These are phyloP conservation scores for Syzygium aqueum DNA, from an alignment of 345 rosid species.

Conservation along the genomic window DNA sequence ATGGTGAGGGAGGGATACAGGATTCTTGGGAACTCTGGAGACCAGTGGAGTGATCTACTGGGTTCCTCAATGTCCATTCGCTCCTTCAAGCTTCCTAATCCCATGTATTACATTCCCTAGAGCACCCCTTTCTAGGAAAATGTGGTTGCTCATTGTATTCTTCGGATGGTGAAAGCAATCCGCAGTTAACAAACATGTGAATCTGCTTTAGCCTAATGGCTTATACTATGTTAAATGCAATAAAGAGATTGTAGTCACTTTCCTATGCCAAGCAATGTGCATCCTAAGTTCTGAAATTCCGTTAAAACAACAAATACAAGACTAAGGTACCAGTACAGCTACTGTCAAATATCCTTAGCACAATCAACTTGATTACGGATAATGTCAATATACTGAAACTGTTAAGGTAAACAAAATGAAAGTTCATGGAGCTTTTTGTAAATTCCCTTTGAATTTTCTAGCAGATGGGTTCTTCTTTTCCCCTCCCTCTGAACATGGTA, in stretches of 20 bases:
- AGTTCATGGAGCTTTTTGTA: neutral
- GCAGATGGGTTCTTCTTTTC: neutral
- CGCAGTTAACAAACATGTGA: neutral
- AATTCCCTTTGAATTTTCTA: neutral
- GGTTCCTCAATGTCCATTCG: constrained; percentile 52
- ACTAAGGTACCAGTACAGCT: neutral
- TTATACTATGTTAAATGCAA: neutral
- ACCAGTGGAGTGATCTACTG: constrained; percentile 91
- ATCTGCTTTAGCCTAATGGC: neutral
- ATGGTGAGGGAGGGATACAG: constrained; percentile 66
- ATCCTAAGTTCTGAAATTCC: neutral
- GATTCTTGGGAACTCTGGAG: constrained; percentile 83
- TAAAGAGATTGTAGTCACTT: neutral
- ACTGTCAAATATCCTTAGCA: neutral
- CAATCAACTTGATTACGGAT: neutral
- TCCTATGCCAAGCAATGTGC: neutral
- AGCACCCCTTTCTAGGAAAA: neutral
- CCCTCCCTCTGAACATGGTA: neutral
- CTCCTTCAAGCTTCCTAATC: constrained; percentile 86
- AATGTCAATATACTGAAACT: neutral
- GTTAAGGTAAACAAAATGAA: neutral
- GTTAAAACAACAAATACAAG: neutral
- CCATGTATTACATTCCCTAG: constrained; percentile 73
- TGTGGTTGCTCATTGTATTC: neutral
- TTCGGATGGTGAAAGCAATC: neutral